Evolutionary conservation across 352 stramenopile genomes (phyloP).

Genomic region (Phytophthora cactorum): DNA sequence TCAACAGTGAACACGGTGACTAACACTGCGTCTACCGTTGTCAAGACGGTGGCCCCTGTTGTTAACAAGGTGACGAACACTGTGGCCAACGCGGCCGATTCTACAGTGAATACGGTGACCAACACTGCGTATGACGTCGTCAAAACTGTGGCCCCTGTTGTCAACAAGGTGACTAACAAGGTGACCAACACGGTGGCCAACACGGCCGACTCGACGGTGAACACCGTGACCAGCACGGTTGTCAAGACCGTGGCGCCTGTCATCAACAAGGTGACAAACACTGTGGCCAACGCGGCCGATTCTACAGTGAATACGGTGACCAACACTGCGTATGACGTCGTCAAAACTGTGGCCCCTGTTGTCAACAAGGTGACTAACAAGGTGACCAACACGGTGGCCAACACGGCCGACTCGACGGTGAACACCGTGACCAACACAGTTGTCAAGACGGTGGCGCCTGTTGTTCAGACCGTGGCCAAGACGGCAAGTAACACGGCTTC

Average conservation of each 20-base stretch:
- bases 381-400: conserved; percentile 1
- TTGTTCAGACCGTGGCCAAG: conserved; percentile 6
- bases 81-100: no score
- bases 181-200: no score
- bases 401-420: conserved; percentile 2
- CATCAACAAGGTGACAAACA: no score
- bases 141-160: no score
- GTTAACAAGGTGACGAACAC: conserved; percentile 7
- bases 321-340: background rate
- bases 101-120: no score
- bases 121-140: no score
- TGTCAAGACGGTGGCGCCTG: background rate
- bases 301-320: conserved; percentile 4
- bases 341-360: conserved; percentile 7
- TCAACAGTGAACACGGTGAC: conserved; percentile 12
- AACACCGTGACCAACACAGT: background rate
- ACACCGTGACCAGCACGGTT: no score
- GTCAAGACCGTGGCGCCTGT: no score
- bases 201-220: no score
- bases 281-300: conserved; percentile 3
- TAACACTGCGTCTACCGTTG: background rate
- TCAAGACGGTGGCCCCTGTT: conserved; percentile 4
- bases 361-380: background rate
- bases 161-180: no score
- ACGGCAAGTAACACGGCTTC: conserved; percentile 1